Conservation (phyloP, 306 rosid species). For the Cicer pinnatifidum region DNA sequence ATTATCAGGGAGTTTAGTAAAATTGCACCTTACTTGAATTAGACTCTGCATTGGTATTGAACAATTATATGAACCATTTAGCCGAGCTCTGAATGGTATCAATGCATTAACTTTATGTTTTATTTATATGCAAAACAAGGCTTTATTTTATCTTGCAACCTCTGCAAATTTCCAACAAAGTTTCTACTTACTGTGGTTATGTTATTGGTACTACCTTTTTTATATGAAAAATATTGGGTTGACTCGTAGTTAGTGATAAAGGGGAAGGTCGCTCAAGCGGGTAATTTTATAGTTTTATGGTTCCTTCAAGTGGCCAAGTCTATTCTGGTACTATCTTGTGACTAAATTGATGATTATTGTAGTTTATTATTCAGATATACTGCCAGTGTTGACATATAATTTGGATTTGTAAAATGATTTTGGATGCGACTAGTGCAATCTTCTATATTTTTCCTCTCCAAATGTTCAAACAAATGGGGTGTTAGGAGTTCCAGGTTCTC, state of each 20-base stretch:
- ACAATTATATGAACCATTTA: background rate
- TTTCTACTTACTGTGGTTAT: conserved; percentile 17
- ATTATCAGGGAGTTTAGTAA: background rate
- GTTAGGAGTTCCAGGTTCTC: background rate
- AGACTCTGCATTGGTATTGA: conserved; percentile 27
- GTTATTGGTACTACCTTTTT: background rate
- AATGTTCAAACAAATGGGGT: conserved; percentile 9
- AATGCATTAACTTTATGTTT: conserved; percentile 21
- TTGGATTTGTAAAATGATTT: conserved; percentile 25
- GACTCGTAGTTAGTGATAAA: too few species aligned
- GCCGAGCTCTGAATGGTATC: conserved; percentile 28
- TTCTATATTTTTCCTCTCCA: background rate
- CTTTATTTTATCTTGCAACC: conserved; percentile 20
- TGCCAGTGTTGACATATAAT: background rate
- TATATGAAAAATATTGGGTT: background rate
- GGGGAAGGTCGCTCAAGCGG: background rate
- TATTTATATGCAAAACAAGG: conserved; percentile 16
- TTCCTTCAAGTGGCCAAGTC: background rate
- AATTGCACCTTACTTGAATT: conserved; percentile 8
- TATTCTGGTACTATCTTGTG: conserved; percentile 21
- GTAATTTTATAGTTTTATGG: background rate
- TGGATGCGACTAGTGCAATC: conserved; percentile 13
- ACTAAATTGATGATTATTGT: conserved; percentile 16
- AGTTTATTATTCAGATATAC: conserved; percentile 2
- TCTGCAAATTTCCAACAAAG: conserved; percentile 5